phyloP scores from a whole-genome alignment of 1,284 basidiomycete genomes.

The Apiotrichum domesticum region DNA sequence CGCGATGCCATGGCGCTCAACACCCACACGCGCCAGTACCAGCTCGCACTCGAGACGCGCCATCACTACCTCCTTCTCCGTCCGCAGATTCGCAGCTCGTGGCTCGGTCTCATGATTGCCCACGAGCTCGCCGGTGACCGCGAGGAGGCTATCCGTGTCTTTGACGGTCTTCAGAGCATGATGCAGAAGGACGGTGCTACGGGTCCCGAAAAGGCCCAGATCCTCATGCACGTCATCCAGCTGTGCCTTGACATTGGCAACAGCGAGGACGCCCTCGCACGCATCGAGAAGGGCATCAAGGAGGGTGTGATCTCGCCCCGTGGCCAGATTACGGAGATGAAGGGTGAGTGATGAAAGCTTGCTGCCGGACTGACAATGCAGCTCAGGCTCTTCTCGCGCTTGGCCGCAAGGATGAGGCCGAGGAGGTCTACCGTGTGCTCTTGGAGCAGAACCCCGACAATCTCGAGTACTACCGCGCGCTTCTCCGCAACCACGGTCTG shows the following conservation, averaged over 20 bases:
- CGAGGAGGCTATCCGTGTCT: conserved; percentile 63
- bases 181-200: conserved; percentile 54
- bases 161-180: conserved; percentile 56
- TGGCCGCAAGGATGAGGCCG: conserved; percentile 59
- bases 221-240: conserved; percentile 72
- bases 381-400: conserved; percentile 59
- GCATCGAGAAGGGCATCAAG: conserved; percentile 62
- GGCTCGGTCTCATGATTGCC: conserved; percentile 83
- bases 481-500: conserved; percentile 61
- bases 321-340: conserved; percentile 61
- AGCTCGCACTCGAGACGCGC: conserved; percentile 73
- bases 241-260: conserved; percentile 69
- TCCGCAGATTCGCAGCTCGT: conserved; percentile 79
- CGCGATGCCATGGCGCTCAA: conserved; percentile 86
- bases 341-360: conserved; percentile 52
- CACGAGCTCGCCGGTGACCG: conserved; percentile 77
- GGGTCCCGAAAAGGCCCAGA: conserved; percentile 68
- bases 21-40: conserved; percentile 81
- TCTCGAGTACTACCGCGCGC: conserved; percentile 71
- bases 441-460: conserved; percentile 83
- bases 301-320: conserved; percentile 64
- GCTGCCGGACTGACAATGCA: conserved; percentile 3
- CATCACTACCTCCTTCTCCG: conserved; percentile 73
- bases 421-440: conserved; percentile 69
- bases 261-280: conserved; percentile 51